Base-by-base conservation (phyloP, 371 early-diverging fungal genomes). In the Zychaea mexicana region DNA sequence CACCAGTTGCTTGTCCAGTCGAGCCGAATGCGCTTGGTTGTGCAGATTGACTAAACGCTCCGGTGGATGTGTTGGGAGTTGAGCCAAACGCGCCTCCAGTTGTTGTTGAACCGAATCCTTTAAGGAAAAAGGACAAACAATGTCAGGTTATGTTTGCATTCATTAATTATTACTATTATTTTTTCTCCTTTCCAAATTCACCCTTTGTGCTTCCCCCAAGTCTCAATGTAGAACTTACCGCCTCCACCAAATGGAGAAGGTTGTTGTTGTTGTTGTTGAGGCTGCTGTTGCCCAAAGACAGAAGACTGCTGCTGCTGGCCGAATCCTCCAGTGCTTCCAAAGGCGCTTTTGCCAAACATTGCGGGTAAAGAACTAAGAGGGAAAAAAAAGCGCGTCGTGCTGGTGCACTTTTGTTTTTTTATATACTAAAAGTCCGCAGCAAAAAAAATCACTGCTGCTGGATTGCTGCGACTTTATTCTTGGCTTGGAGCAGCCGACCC, bases 241-340 rank as follows among this genome's bases (percentile, higher is more conserved):
- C 38, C 74, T 79, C 87, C 85, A 62, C 88, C 84, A 74, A 85
- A 81, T 8, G 79, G 66, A 22, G 77, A 66, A 57, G 68, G 64
- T 38, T 81, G 76, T 45, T 69, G 76, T n/a, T 66, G 70, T 21
- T 66, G 74, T 22, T 19, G 77, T 57, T 72, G 76, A 33, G 66
- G 76, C 12, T 66, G 69, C 26, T 66, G 74, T 52, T 75, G 76
- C 6, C 82, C 82, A 64, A 82, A 82, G 8, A 77, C 75, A 39
- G 86, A 79, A 61, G 80, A 66, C 67, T 83, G 80, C 17, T 75
- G 78, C 13, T 74, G 85, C 8, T 75, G 87, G 26, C 88, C 88
- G 65, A 87, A 87, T 52, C 79, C 84, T 53, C 73, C 70, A 60
- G 57, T 52, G 30, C 65, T 60, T 36, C 79, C 80, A 62, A 81